Evolutionary conservation across 768 basidiomycete genomes (phyloP).

Genomic region (Sutorius australiensis): DNA sequence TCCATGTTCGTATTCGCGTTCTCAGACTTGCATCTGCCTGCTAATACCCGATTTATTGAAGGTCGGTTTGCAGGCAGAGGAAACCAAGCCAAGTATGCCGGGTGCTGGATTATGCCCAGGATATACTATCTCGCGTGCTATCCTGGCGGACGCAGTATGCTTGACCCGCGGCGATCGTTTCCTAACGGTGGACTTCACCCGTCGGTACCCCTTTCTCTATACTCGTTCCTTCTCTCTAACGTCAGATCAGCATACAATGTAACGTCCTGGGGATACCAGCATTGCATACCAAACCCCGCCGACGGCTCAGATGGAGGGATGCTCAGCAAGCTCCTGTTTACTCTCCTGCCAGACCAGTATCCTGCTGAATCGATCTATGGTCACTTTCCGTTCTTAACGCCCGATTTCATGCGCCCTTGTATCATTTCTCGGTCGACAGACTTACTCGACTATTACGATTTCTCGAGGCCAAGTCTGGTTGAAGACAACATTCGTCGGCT

Average conservation of each 20-base stretch:
- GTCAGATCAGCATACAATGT: slow-evolving; percentile 57
- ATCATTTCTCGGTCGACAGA: slow-evolving; percentile 34
- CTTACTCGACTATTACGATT: slow-evolving; percentile 48
- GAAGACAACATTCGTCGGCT: background rate
- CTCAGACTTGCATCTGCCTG: background rate
- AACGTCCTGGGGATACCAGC: slow-evolving; percentile 76
- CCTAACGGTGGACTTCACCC: slow-evolving; percentile 72
- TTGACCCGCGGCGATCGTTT: slow-evolving; percentile 78
- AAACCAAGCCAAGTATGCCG: slow-evolving; percentile 57
- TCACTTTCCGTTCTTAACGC: slow-evolving; percentile 79
- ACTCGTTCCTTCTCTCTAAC: slow-evolving; percentile 2
- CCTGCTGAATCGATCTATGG: slow-evolving; percentile 62
- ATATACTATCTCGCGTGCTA: slow-evolving; percentile 82
- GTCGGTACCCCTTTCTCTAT: slow-evolving; percentile 37
- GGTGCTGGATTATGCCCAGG: slow-evolving; percentile 81
- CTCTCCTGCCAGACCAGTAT: slow-evolving; percentile 67
- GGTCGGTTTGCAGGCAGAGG: slow-evolving; percentile 70
- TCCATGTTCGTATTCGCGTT: slow-evolving; percentile 49
- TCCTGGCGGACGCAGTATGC: slow-evolving; percentile 73
- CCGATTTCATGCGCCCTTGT: slow-evolving; percentile 41
- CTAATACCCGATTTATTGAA: slow-evolving; percentile 17
- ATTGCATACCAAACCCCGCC: slow-evolving; percentile 57
- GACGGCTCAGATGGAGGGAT: slow-evolving; percentile 78
- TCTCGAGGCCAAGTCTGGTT: slow-evolving; percentile 45
- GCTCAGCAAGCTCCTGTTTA: slow-evolving; percentile 69